Conservation (phyloP, 306 rosid species). For the Cucurbita pepo region DNA sequence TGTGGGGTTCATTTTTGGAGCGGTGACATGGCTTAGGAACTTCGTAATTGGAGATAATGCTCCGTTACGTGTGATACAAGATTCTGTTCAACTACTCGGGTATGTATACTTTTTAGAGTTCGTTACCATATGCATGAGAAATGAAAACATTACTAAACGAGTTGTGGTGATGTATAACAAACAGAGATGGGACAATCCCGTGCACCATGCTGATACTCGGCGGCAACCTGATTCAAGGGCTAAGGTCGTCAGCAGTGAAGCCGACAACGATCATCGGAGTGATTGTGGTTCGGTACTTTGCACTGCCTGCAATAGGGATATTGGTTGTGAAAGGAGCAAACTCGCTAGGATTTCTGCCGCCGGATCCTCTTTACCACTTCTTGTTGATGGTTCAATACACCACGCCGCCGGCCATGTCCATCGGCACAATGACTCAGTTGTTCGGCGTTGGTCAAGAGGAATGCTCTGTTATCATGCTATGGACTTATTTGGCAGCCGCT, state of each 20-base stretch:
- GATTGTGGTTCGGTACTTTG: slow-evolving; percentile 18
- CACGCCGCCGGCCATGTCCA: slow-evolving; percentile 89
- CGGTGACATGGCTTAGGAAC: slow-evolving; percentile 39
- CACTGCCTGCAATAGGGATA: slow-evolving; percentile 54
- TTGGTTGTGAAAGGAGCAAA: slow-evolving; percentile 40
- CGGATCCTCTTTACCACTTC: slow-evolving; percentile 56
- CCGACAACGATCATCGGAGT: slow-evolving; percentile 22
- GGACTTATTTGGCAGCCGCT: slow-evolving; percentile 66
- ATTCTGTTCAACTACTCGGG: slow-evolving; percentile 53
- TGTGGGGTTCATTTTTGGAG: slow-evolving; percentile 62
- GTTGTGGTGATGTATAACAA: too few species aligned
- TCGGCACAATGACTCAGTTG: slow-evolving; percentile 71
- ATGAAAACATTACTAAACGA: too few species aligned
- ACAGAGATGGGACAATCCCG: slow-evolving; percentile 75
- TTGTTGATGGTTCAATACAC: slow-evolving; percentile 64
- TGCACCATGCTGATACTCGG: slow-evolving; percentile 79
- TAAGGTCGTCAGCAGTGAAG: slow-evolving; percentile 41
- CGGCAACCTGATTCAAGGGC: slow-evolving; percentile 77
- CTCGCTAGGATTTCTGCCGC: slow-evolving; percentile 34
- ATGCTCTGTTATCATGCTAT: slow-evolving; percentile 63
- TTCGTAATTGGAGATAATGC: slow-evolving; percentile 48
- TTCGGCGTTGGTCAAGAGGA: slow-evolving; percentile 83
- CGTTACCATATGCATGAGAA: too few species aligned
- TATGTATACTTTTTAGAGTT: slow-evolving; percentile 4
- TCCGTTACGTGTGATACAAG: slow-evolving; percentile 60